Percentiles rank a stretch among this genome's conserved stretches.
phyloP scores from a whole-genome alignment of 108 stramenopile species.

The Cyclotella atomus region DNA sequence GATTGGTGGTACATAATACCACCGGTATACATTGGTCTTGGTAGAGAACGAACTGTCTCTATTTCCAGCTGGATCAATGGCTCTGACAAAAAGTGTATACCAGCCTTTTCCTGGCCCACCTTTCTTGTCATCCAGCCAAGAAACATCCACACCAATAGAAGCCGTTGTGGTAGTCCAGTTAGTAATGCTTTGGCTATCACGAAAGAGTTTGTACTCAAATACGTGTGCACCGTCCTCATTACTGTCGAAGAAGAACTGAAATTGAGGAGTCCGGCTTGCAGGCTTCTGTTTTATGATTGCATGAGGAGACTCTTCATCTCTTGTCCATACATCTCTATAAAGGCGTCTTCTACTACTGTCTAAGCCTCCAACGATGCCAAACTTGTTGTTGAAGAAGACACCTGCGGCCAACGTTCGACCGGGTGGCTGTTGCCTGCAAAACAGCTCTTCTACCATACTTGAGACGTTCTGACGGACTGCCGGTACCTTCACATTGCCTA shows the following conservation, averaged over 20 bases:
- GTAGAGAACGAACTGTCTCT: constrained; percentile 47
- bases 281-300: constrained; percentile 62
- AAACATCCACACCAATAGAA: constrained; percentile 47
- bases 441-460: constrained; percentile 39
- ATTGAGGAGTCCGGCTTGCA: constrained; percentile 45
- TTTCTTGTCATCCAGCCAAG: constrained; percentile 68
- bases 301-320: constrained; percentile 72
- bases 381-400: constrained; percentile 42
- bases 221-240: constrained; percentile 51
- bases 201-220: constrained; percentile 78
- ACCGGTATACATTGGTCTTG: constrained; percentile 73
- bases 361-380: constrained; percentile 51
- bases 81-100: constrained; percentile 77
- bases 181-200: constrained; percentile 53
- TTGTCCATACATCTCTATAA: constrained; percentile 71
- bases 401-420: constrained; percentile 40
- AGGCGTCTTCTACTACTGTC: constrained; percentile 12
- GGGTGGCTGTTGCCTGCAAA: constrained; percentile 48
- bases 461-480: constrained; percentile 28
- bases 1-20: constrained; percentile 77
- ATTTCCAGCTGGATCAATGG: constrained; percentile 83
- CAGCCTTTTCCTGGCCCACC: constrained; percentile 79
- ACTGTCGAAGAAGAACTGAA: constrained; percentile 50
- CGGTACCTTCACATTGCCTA: constrained; percentile 50
- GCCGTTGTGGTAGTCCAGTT: constrained; percentile 65